These are phyloP conservation scores for Hydnomerulius pinastri DNA, from an alignment of 768 basidiomycete species.

Conservation along the genomic window DNA sequence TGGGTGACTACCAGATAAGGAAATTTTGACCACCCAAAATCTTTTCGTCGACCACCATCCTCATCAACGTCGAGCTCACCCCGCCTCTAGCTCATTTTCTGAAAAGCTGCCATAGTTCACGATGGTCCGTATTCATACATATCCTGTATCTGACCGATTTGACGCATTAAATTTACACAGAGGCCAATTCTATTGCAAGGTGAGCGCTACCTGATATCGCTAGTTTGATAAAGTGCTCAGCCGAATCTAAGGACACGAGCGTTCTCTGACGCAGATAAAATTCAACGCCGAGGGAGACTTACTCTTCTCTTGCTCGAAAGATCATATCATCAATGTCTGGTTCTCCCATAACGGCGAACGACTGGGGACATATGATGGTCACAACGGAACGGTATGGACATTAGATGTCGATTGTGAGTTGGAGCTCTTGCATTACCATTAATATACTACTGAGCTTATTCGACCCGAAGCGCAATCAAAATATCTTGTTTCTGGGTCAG, in stretches of 20 bases:
- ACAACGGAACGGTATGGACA: conserved; percentile 97
- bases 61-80: not conserved
- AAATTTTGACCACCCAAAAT: conserved; percentile 11
- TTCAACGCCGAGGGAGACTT: conserved; percentile 97
- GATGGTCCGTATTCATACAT: conserved; percentile 15
- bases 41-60: conserved; percentile 14
- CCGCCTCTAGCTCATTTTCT: not conserved
- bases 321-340: conserved; percentile 95
- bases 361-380: conserved; percentile 92
- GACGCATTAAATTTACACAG: conserved; percentile 33
- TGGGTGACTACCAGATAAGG: conserved; percentile 20
- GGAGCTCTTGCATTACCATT: not conserved
- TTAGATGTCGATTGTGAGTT: conserved; percentile 91
- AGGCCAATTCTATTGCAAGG: conserved; percentile 78
- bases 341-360: conserved; percentile 97
- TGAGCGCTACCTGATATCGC: conserved; percentile 23
- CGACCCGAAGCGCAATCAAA: conserved; percentile 86
- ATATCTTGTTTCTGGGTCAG: conserved; percentile 88
- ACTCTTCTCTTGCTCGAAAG: conserved; percentile 94
- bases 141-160: not conserved
- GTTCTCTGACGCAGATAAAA: conserved; percentile 95
- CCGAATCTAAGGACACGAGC: conserved; percentile 79
- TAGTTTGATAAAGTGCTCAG: conserved; percentile 11
- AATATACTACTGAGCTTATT: no score
- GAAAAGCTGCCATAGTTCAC: not conserved